phyloP scores from a whole-genome alignment of 805 yeast genomes.

The Candida nemodendra region DNA sequence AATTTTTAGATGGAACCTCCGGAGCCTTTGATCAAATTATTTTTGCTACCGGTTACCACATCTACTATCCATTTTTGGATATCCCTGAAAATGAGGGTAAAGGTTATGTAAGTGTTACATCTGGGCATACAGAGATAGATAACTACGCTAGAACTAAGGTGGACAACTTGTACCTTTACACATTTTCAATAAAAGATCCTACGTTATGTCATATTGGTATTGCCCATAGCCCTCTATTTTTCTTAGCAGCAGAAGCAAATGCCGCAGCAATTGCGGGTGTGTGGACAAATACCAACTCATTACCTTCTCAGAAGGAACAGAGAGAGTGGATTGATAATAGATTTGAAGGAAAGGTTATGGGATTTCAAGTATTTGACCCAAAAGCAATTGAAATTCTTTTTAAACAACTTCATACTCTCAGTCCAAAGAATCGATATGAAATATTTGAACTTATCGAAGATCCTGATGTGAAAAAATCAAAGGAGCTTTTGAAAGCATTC shows the following conservation, averaged over 20 bases:
- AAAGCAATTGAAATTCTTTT: neutral
- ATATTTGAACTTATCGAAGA: neutral
- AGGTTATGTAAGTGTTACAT: slow-evolving; percentile 2
- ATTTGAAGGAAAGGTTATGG: neutral
- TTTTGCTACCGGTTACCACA: slow-evolving; percentile 53
- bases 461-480: neutral
- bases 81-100: slow-evolving; percentile 8
- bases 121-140: slow-evolving; percentile 1
- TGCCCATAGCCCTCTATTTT: slow-evolving; percentile 43
- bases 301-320: neutral
- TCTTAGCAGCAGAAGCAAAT: slow-evolving; percentile 48
- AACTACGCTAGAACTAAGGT: slow-evolving; percentile 4
- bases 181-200: slow-evolving; percentile 43
- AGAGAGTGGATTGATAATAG: neutral
- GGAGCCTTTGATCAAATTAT: slow-evolving; percentile 39
- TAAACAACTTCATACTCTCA: neutral
- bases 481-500: neutral
- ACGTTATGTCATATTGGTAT: slow-evolving; percentile 42
- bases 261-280: slow-evolving; percentile 61
- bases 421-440: neutral
- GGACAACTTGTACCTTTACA: slow-evolving; percentile 28
- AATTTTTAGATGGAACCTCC: slow-evolving; percentile 35
- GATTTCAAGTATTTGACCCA: neutral
- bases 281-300: slow-evolving; percentile 31
- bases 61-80: slow-evolving; percentile 40